These are phyloP conservation scores for Ophiostoma novo-ulmi DNA, from an alignment of 2,329 filamentous ascomycete genomes.

Conservation along the genomic window DNA sequence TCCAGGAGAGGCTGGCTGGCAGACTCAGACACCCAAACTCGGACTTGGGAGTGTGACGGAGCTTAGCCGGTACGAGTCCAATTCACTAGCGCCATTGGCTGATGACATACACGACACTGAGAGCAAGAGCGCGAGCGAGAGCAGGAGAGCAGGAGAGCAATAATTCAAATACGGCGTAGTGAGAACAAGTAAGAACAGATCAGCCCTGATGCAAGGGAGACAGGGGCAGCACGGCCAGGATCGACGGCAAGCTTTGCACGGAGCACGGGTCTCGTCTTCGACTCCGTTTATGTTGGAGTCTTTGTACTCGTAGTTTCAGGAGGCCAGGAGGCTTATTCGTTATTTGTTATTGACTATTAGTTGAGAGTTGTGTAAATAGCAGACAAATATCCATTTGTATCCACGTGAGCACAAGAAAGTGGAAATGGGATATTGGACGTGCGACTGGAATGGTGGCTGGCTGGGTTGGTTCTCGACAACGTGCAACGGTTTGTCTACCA, in stretches of 20 bases:
- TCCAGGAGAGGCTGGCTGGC: too few relatives aligned
- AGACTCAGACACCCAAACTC: neutral
- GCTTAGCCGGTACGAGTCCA: neutral
- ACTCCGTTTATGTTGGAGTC: too few relatives aligned
- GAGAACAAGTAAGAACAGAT: neutral
- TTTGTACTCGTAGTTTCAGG: too few relatives aligned
- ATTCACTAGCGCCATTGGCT: slow-evolving; percentile 9
- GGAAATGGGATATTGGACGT: too few relatives aligned
- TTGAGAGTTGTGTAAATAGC: neutral
- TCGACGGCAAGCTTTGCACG: slow-evolving; percentile 16
- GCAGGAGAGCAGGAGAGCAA: too few relatives aligned
- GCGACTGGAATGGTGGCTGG: neutral
- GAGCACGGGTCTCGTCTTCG: neutral
- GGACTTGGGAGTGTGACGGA: neutral
- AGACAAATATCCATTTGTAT: neutral
- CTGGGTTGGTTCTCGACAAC: too few relatives aligned
- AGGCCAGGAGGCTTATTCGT: too few relatives aligned
- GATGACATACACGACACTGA: neutral
- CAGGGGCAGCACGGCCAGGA: slow-evolving; percentile 2
- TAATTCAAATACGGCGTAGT: too few relatives aligned
- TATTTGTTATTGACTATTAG: too few relatives aligned
- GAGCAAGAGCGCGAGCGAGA: neutral
- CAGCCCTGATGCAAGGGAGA: slow-evolving; percentile 13
- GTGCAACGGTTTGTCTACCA: too few relatives aligned
- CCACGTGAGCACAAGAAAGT: neutral